Conservation (phyloP, 371 early-diverging fungal genomes). For the Mucor racemosus region DNA sequence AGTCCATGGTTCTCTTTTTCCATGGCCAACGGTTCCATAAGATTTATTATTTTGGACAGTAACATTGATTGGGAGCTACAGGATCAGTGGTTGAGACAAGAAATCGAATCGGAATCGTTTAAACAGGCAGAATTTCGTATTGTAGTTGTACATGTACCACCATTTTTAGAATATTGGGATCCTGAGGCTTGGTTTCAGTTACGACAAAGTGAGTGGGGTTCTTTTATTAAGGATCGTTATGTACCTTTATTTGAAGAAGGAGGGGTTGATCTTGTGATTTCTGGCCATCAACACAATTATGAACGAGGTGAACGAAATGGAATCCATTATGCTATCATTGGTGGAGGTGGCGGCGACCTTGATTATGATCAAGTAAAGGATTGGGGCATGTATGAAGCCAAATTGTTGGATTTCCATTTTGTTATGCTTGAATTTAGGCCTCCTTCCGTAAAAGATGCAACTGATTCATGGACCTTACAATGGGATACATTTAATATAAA, state of each 20-base stretch:
- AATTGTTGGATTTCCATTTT: conserved; percentile 60
- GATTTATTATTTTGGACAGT: conserved; percentile 74
- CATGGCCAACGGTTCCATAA: conserved; percentile 59
- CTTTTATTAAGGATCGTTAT: conserved; percentile 69
- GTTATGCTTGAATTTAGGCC: conserved; percentile 58
- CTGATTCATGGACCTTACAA: conserved; percentile 34
- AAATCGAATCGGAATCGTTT: conserved; percentile 60
- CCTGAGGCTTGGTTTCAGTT: conserved; percentile 70
- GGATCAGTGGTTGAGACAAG: conserved; percentile 64
- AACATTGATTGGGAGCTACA: conserved; percentile 68
- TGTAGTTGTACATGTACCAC: conserved; percentile 80
- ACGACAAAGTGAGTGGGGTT: conserved; percentile 74
- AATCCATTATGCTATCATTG: conserved; percentile 69
- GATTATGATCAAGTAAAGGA: conserved; percentile 73
- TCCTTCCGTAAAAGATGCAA: not conserved
- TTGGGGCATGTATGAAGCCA: conserved; percentile 66
- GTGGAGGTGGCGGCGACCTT: conserved; percentile 78
- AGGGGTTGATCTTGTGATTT: conserved; percentile 76
- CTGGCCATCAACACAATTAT: conserved; percentile 86
- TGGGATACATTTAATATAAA: conserved; percentile 48
- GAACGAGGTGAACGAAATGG: conserved; percentile 63
- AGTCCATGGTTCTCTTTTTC: conserved; percentile 69
- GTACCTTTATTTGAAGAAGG: conserved; percentile 70
- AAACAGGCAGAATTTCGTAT: conserved; percentile 66
- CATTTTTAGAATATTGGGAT: conserved; percentile 83